These are phyloP conservation scores for Tolypocladium paradoxum DNA, from an alignment of 2,329 filamentous ascomycete species.

Conservation along the genomic window DNA sequence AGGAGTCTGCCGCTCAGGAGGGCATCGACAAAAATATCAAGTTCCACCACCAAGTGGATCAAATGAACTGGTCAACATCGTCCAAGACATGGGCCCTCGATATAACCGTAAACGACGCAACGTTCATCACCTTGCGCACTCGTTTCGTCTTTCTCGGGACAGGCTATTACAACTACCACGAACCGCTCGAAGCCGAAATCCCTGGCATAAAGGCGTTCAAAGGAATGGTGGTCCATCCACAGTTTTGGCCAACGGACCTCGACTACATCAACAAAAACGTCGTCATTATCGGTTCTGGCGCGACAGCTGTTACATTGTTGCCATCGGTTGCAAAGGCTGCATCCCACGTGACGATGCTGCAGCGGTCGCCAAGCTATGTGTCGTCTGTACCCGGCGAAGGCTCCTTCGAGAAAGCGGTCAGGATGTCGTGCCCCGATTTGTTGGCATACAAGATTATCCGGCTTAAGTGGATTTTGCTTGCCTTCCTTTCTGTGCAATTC, in stretches of 20 bases:
- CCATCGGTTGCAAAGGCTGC: slow-evolving; percentile 56
- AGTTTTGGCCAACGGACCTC: slow-evolving; percentile 60
- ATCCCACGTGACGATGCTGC: slow-evolving; percentile 60
- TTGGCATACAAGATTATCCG: slow-evolving; percentile 35
- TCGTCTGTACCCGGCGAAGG: slow-evolving; percentile 33
- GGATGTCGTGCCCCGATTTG: slow-evolving; percentile 31
- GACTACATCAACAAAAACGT: slow-evolving; percentile 55
- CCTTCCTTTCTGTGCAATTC: slow-evolving; percentile 30
- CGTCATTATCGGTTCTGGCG: slow-evolving; percentile 62
- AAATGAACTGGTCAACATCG: slow-evolving; percentile 38
- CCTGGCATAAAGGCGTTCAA: slow-evolving; percentile 55
- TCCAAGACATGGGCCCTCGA: slow-evolving; percentile 42
- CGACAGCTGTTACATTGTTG: slow-evolving; percentile 65
- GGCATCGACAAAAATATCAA: slow-evolving; percentile 29
- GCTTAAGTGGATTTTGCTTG: slow-evolving; percentile 31
- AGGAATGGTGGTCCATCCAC: slow-evolving; percentile 53
- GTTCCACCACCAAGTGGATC: slow-evolving; percentile 33
- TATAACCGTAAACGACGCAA: slow-evolving; percentile 18
- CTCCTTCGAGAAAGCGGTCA: slow-evolving; percentile 21
- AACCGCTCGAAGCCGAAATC: slow-evolving; percentile 46
- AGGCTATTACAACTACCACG: slow-evolving; percentile 60
- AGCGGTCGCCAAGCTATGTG: slow-evolving; percentile 63
- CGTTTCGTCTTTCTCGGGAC: slow-evolving; percentile 45
- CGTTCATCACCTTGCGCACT: slow-evolving; percentile 24
- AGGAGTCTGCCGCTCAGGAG: slow-evolving; percentile 34